These are phyloP conservation scores for Paramyrothecium roridum DNA, from an alignment of 2,329 filamentous ascomycete genomes.

Conservation along the genomic window DNA sequence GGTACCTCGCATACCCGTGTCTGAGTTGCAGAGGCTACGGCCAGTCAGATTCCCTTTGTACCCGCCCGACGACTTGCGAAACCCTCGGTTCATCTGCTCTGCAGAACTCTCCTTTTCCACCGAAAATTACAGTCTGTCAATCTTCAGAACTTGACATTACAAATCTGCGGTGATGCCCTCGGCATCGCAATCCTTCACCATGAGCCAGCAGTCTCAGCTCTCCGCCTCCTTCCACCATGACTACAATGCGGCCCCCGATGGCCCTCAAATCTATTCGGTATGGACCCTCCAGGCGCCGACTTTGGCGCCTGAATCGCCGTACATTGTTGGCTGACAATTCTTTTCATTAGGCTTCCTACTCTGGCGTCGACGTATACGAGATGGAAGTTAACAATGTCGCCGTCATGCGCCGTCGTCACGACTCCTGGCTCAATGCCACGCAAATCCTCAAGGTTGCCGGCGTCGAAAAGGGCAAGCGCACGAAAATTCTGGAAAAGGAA, in stretches of 20 bases:
- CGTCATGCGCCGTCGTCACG: slow-evolving; percentile 91
- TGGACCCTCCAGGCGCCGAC: slow-evolving; percentile 13
- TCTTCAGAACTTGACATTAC: not conserved
- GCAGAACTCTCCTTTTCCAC: not conserved
- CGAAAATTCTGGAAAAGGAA: slow-evolving; percentile 97
- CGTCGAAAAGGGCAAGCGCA: slow-evolving; percentile 95
- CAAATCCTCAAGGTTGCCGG: slow-evolving; percentile 97
- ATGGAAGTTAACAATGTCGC: slow-evolving; percentile 94
- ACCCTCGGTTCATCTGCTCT: not conserved
- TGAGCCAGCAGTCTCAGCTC: slow-evolving; percentile 53
- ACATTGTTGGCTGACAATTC: slow-evolving; percentile 4
- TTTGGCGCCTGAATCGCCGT: slow-evolving; percentile 8
- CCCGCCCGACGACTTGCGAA: not conserved
- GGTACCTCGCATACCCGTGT: not conserved
- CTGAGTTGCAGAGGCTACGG: not conserved
- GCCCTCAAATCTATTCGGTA: slow-evolving; percentile 62
- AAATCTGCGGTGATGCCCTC: slow-evolving; percentile 13
- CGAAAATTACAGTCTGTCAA: not conserved
- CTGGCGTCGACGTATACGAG: slow-evolving; percentile 94
- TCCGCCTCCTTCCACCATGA: slow-evolving; percentile 32
- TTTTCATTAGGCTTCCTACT: slow-evolving; percentile 73
- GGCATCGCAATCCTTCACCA: slow-evolving; percentile 51
- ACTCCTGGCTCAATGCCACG: slow-evolving; percentile 96
- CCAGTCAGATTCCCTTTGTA: not conserved
- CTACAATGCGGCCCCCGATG: slow-evolving; percentile 32